Conservation (phyloP, 768 basidiomycete genomes). For the Russula earlei region DNA sequence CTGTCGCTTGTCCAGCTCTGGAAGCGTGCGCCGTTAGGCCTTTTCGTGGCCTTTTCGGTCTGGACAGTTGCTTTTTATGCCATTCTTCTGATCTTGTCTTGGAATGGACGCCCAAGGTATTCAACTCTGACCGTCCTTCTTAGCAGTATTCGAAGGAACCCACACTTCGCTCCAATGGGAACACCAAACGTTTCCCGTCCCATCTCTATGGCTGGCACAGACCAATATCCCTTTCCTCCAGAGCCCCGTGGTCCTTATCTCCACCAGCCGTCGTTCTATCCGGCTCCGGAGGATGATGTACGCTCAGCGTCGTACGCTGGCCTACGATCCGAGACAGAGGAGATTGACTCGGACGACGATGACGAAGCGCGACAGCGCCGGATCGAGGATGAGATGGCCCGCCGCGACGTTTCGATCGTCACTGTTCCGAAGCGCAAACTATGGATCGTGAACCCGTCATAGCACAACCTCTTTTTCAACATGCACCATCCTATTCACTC, state of each 20-base stretch:
- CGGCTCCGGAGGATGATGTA: constrained; percentile 35
- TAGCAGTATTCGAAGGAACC: constrained; percentile 33
- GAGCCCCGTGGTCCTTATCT: constrained; percentile 50
- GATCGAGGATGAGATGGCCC: constrained; percentile 75
- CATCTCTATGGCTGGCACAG: constrained; percentile 32
- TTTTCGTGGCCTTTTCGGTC: constrained; percentile 56
- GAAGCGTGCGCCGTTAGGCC: constrained; percentile 41
- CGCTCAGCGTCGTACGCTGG: constrained; percentile 38
- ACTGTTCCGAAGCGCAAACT: constrained; percentile 63
- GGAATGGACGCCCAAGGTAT: constrained; percentile 44
- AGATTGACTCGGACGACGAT: constrained; percentile 60
- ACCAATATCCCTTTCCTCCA: constrained; percentile 37
- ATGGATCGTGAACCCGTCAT: constrained; percentile 62
- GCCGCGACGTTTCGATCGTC: constrained; percentile 78
- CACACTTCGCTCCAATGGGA: constrained; percentile 24
- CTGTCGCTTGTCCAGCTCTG: constrained; percentile 52
- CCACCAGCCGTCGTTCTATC: constrained; percentile 54
- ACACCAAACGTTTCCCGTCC: constrained; percentile 33
- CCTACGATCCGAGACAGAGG: constrained; percentile 33
- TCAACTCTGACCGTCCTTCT: constrained; percentile 48
- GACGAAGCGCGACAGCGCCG: constrained; percentile 63
- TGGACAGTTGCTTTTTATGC: constrained; percentile 54
- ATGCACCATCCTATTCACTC: neutral
- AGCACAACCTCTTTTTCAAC: neutral
- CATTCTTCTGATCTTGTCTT: constrained; percentile 43